A percentile compares a stretch with the other conserved stretches of the same genome.
Evolutionary conservation across 2,329 filamentous ascomycete genomes (phyloP).

Genomic region (Sphaerostilbella broomeana): DNA sequence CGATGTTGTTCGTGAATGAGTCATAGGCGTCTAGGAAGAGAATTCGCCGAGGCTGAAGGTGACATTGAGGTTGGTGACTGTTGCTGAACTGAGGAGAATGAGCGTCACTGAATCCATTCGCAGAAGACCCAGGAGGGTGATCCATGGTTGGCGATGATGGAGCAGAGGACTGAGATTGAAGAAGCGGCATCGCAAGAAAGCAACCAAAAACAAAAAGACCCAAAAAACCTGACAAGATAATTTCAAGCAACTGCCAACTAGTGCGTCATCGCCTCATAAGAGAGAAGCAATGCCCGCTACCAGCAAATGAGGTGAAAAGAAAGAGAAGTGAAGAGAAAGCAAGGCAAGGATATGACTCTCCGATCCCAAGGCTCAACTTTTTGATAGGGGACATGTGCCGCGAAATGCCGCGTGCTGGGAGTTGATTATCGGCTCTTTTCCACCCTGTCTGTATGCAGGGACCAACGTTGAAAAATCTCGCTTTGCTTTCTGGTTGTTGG

Average conservation of each 20-base stretch:
- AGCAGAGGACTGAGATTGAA: slow-evolving; percentile 1
- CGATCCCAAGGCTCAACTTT: too few species aligned
- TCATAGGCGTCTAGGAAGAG: slow-evolving; percentile 95
- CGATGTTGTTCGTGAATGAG: slow-evolving; percentile 94
- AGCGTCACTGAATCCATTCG: too few species aligned
- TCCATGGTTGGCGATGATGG: not conserved
- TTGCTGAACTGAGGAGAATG: too few species aligned
- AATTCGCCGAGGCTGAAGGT: slow-evolving; percentile 41
- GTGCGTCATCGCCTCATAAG: not conserved
- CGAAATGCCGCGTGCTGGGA: slow-evolving; percentile 6
- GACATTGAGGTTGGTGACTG: not conserved
- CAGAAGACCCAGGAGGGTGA: not conserved
- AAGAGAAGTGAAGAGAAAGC: not conserved
- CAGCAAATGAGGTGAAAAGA: not conserved
- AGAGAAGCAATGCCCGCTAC: not conserved
- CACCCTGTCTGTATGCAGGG: too few species aligned
- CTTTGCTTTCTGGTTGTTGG: not conserved
- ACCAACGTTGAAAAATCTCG: too few species aligned
- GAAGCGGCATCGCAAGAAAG: slow-evolving; percentile 12
- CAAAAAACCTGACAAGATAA: not conserved
- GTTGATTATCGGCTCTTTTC: too few species aligned
- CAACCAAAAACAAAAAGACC: too few species aligned
- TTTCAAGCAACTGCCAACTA: not conserved
- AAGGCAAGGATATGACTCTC: too few species aligned
- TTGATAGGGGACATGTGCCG: too few species aligned